Evolutionary conservation across 306 rosid genomes (phyloP).

Genomic region (Dalbergia cultrata): DNA sequence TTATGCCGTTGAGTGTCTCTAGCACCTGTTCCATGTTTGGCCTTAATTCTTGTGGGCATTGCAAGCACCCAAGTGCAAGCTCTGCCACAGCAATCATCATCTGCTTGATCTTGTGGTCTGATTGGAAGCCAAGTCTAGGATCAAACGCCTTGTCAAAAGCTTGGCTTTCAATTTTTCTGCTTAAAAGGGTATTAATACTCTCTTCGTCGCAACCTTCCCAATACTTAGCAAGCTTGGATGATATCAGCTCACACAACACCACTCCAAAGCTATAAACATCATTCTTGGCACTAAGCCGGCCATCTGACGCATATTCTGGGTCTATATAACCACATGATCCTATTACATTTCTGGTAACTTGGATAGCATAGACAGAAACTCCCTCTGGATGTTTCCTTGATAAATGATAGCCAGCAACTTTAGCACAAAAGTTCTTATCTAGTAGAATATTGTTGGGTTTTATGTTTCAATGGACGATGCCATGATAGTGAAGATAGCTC

Average conservation of each 20-base stretch:
- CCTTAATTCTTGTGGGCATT: conserved; percentile 33
- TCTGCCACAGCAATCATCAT: conserved; percentile 26
- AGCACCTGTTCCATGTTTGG: conserved; percentile 43
- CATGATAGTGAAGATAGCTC: conserved; percentile 36
- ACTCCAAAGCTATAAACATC: conserved; percentile 50
- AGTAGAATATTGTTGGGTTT: conserved; percentile 41
- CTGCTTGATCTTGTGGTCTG: neutral
- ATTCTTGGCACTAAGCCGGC: conserved; percentile 12
- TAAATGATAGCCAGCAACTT: neutral
- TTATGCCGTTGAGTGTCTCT: conserved; percentile 22
- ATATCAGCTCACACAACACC: conserved; percentile 38
- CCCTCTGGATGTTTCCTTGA: conserved; percentile 36
- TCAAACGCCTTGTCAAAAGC: conserved; percentile 16
- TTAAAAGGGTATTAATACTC: neutral
- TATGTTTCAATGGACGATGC: conserved; percentile 37
- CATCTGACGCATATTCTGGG: conserved; percentile 32
- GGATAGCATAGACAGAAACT: neutral
- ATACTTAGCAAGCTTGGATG: conserved; percentile 10
- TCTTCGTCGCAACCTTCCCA: neutral
- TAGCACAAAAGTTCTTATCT: conserved; percentile 35
- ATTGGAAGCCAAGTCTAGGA: conserved; percentile 35
- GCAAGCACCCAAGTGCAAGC: conserved; percentile 35
- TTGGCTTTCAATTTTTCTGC: conserved; percentile 13
- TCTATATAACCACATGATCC: conserved; percentile 39
- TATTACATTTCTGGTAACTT: neutral